These are phyloP conservation scores for Hypoxylon perforatum DNA, from an alignment of 495 filamentous ascomycete species.

Conservation along the genomic window DNA sequence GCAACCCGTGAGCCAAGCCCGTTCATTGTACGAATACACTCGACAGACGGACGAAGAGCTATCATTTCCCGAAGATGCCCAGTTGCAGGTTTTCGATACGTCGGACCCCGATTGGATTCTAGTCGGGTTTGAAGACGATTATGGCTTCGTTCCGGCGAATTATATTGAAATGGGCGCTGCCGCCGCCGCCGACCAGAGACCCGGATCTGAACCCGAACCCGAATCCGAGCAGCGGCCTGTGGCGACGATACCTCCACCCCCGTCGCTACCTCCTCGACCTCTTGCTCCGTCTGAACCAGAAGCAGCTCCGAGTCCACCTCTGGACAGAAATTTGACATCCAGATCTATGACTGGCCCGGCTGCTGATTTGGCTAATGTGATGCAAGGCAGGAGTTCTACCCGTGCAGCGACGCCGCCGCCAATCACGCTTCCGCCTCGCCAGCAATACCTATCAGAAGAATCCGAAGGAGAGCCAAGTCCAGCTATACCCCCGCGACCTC, in stretches of 20 bases:
- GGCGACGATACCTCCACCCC: slow-evolving; percentile 22
- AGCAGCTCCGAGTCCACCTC: slow-evolving; percentile 54
- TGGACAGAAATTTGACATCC: slow-evolving; percentile 38
- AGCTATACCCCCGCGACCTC: slow-evolving; percentile 74
- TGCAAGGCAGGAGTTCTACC: slow-evolving; percentile 47
- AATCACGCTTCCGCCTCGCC: slow-evolving; percentile 49
- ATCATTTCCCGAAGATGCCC: slow-evolving; percentile 90
- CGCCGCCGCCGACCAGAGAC: slow-evolving; percentile 35
- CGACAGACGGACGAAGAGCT: slow-evolving; percentile 98
- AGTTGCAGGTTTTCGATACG: slow-evolving; percentile 85
- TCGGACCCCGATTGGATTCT: slow-evolving; percentile 97
- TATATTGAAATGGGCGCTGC: slow-evolving; percentile 79
- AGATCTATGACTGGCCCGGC: slow-evolving; percentile 19
- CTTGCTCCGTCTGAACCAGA: slow-evolving; percentile 51
- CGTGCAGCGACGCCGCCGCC: slow-evolving; percentile 40
- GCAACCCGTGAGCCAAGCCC: slow-evolving; percentile 76
- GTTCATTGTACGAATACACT: slow-evolving; percentile 94
- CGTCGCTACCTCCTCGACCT: slow-evolving; percentile 36
- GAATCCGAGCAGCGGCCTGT: slow-evolving; percentile 38
- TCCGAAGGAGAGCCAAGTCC: slow-evolving; percentile 72
- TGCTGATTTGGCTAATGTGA: slow-evolving; percentile 48
- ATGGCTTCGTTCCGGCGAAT: slow-evolving; percentile 95
- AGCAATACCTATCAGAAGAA: slow-evolving; percentile 69
- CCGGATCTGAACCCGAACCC: slow-evolving; percentile 19
- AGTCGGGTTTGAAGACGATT: slow-evolving; percentile 85